Conservation (phyloP, 129 eudicot species). For the Centaurea solstitialis region DNA sequence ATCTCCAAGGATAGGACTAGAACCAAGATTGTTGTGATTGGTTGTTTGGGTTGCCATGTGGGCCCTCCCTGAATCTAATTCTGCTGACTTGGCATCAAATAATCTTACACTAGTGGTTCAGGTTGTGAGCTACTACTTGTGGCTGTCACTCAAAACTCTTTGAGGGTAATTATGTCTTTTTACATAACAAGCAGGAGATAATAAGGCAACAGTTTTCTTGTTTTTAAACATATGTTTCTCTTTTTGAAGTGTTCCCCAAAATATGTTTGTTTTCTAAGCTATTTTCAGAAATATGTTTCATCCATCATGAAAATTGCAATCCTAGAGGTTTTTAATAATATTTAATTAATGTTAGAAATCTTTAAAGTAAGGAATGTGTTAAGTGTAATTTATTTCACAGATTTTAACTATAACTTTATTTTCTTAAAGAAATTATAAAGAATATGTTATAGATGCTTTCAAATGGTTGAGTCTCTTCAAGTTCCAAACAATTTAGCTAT, state of each 20-base stretch:
- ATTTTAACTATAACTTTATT: too few relatives aligned
- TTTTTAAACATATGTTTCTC: too few relatives aligned
- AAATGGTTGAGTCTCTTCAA: background rate
- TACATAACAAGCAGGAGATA: background rate
- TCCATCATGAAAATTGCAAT: background rate
- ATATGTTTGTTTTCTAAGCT: background rate
- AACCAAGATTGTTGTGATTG: slow-evolving; percentile 55
- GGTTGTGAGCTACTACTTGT: slow-evolving; percentile 16
- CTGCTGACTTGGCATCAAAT: slow-evolving; percentile 28
- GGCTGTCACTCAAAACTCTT: slow-evolving; percentile 10
- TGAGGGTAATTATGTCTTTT: background rate
- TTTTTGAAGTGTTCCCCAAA: background rate
- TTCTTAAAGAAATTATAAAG: too few relatives aligned
- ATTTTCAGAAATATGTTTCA: background rate
- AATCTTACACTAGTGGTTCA: slow-evolving; percentile 30
- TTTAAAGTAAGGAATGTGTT: too few relatives aligned
- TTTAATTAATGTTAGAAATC: too few relatives aligned
- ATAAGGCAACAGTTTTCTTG: background rate
- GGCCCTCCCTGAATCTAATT: slow-evolving; percentile 54
- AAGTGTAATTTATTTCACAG: too few relatives aligned
- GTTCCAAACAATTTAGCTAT: background rate
- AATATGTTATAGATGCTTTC: too few relatives aligned
- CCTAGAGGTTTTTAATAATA: too few relatives aligned
- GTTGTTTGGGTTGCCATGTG: slow-evolving; percentile 68
- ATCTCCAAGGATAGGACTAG: slow-evolving; percentile 66